Evolutionary conservation across 495 filamentous ascomycete genomes (phyloP).

Genomic region (Glutinoglossum americanum): DNA sequence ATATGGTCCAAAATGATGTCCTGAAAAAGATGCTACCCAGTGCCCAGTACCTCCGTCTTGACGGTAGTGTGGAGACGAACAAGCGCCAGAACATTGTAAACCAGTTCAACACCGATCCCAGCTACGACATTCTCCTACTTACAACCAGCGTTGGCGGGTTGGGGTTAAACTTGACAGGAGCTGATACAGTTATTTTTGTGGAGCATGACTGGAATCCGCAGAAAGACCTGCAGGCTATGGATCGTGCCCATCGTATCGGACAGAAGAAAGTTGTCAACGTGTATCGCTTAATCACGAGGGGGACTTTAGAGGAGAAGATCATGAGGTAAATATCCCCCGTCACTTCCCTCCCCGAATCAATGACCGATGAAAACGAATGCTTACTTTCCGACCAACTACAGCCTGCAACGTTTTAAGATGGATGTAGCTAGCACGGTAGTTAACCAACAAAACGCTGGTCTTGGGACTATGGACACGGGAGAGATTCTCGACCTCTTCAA

Average conservation of each 20-base stretch:
- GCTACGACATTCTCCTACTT: conserved; percentile 76
- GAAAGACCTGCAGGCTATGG: conserved; percentile 97
- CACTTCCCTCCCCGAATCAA: neutral
- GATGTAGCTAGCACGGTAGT: conserved; percentile 96
- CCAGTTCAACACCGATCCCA: conserved; percentile 92
- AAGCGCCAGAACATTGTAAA: conserved; percentile 93
- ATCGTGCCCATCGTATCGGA: conserved; percentile 91
- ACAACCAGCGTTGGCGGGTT: conserved; percentile 91
- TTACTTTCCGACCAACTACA: conserved; percentile 14
- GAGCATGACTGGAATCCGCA: conserved; percentile 99
- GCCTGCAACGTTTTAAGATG: conserved; percentile 97
- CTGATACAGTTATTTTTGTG: conserved; percentile 96
- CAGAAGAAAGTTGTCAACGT: conserved; percentile 99
- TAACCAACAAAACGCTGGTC: conserved; percentile 93
- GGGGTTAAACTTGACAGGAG: conserved; percentile 86
- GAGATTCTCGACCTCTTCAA: conserved; percentile 95
- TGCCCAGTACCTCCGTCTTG: conserved; percentile 74
- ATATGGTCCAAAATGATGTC: conserved; percentile 89
- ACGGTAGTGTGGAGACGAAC: conserved; percentile 74
- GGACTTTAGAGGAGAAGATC: conserved; percentile 97
- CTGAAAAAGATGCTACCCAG: conserved; percentile 66
- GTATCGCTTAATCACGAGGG: conserved; percentile 87
- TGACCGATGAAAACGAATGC: neutral
- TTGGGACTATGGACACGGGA: conserved; percentile 92
- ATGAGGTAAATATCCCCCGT: conserved; percentile 39